Percentiles rank a stretch among this genome's conserved stretches.
Evolutionary conservation across 1,284 basidiomycete species (phyloP).

Genomic region (Fomes fomentarius): DNA sequence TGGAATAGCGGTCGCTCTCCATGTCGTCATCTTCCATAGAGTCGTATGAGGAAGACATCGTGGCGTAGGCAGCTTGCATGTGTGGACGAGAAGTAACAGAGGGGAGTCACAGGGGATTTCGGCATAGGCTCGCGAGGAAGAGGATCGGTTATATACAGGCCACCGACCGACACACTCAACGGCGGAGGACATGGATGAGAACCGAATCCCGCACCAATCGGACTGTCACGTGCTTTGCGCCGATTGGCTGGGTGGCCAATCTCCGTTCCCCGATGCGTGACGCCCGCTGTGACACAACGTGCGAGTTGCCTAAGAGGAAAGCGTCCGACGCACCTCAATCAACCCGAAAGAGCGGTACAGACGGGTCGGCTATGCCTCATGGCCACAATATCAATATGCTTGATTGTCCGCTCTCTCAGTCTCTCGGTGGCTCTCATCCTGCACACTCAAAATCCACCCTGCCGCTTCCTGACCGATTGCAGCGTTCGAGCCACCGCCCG

Average conservation of each 20-base stretch:
- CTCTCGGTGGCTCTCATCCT: no score
- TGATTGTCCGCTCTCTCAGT: no score
- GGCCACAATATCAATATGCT: no score
- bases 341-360: slow-evolving; percentile 6
- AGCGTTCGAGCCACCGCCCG: no score
- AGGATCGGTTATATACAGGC: slow-evolving; percentile 24
- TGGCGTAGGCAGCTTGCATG: slow-evolving; percentile 16
- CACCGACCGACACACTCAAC: slow-evolving; percentile 20
- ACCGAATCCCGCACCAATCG: slow-evolving; percentile 30
- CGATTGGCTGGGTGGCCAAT: slow-evolving; percentile 16
- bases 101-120: slow-evolving; percentile 11
- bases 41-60: slow-evolving; percentile 16
- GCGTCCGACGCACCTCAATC: slow-evolving; percentile 14
- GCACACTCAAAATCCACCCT: no score
- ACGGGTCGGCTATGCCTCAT: not conserved
- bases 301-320: not conserved
- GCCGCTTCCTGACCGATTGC: no score
- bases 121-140: slow-evolving; percentile 10
- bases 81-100: slow-evolving; percentile 6
- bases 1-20: slow-evolving; percentile 35
- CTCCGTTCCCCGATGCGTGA: slow-evolving; percentile 26
- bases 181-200: slow-evolving; percentile 28
- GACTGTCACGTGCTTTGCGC: slow-evolving; percentile 23
- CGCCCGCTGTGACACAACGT: slow-evolving; percentile 3
- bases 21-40: slow-evolving; percentile 27